Conservation (phyloP, 352 stramenopile genomes). For the Pythium dissotocum region DNA sequence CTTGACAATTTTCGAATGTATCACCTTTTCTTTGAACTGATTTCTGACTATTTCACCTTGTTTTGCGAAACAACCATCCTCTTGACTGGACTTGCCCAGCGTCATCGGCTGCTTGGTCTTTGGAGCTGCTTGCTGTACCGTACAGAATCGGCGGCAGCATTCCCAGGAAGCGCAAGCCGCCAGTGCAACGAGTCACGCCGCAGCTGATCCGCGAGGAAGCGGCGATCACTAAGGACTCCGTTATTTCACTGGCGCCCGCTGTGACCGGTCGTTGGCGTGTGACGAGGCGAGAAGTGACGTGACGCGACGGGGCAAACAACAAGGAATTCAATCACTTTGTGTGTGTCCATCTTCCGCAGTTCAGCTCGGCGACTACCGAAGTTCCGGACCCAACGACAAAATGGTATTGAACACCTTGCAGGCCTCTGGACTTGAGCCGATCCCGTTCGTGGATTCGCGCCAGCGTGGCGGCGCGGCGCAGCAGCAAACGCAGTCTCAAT, state of each 20-base stretch:
- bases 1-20: neutral
- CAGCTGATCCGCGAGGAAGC: neutral
- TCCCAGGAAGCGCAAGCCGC: neutral
- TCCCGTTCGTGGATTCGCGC: slow-evolving; percentile 10
- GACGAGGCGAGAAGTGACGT: no score
- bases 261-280: no score
- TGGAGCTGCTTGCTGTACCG: no score
- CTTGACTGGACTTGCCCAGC: no score
- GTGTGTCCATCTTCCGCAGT: neutral
- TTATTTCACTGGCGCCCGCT: neutral
- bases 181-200: neutral
- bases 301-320: neutral
- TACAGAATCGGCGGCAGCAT: neutral
- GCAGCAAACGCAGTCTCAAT: neutral
- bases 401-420: neutral
- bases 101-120: neutral
- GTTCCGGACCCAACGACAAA: neutral
- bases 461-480: neutral
- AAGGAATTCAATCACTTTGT: neutral
- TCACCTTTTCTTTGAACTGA: neutral
- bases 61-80: neutral
- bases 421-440: slow-evolving; percentile 2
- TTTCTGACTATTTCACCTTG: neutral
- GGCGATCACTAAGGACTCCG: no score
- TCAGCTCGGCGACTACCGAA: neutral